Conservation (phyloP, 495 filamentous ascomycete genomes). For the Lasiosphaeriaceae sp. region DNA sequence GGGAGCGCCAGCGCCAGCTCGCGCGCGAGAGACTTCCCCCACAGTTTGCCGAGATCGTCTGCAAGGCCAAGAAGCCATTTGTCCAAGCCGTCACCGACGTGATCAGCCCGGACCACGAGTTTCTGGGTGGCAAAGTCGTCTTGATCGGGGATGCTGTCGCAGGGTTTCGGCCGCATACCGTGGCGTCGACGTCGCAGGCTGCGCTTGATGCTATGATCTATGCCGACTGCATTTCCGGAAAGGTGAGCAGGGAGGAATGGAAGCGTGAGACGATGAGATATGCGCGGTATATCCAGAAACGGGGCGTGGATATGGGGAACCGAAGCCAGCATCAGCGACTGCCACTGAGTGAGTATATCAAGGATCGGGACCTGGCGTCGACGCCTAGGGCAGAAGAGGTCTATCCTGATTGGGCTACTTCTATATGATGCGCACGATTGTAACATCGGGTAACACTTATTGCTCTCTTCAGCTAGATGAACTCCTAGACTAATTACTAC, state of each 20-base stretch:
- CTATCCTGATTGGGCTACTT: conserved; percentile 31
- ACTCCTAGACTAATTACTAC: no score
- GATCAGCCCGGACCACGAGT: conserved; percentile 40
- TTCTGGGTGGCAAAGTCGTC: conserved; percentile 46
- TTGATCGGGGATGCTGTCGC: conserved; percentile 56
- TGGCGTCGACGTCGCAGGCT: conserved; percentile 48
- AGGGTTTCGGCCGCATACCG: conserved; percentile 54
- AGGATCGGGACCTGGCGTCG: conserved; percentile 33
- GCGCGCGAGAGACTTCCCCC: conserved; percentile 43
- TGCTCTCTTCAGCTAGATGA: background rate
- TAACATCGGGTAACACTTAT: no score
- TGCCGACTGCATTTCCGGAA: conserved; percentile 40
- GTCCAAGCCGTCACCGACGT: conserved; percentile 55
- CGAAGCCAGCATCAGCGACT: conserved; percentile 42
- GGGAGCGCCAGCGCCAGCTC: conserved; percentile 39
- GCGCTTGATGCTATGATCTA: conserved; percentile 46
- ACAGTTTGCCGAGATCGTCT: conserved; percentile 51
- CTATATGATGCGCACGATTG: no score
- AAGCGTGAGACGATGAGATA: conserved; percentile 42
- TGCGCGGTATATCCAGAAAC: conserved; percentile 40
- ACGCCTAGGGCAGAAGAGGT: conserved; percentile 26
- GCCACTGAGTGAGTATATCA: conserved; percentile 31
- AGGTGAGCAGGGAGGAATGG: conserved; percentile 39
- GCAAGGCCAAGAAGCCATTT: conserved; percentile 46
- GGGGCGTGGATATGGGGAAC: conserved; percentile 46